Percentiles rank a stretch among this genome's conserved stretches.
Evolutionary conservation across 2,329 filamentous ascomycete genomes (phyloP).

Genomic region (Pezicula carpinea): DNA sequence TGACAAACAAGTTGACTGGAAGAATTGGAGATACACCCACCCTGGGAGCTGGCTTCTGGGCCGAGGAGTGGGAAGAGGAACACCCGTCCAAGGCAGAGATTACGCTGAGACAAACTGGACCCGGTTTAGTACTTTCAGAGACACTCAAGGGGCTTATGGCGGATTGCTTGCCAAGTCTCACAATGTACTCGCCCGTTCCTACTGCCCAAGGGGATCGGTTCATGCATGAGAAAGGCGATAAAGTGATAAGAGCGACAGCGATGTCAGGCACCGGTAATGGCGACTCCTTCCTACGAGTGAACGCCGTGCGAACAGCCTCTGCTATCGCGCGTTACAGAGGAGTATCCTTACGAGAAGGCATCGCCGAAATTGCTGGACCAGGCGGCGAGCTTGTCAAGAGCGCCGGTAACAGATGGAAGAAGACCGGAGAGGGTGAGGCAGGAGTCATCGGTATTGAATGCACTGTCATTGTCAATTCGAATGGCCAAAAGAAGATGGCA

Average conservation of each 20-base stretch:
- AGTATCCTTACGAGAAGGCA: conserved; percentile 48
- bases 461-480: conserved; percentile 39
- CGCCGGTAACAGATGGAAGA: conserved; percentile 68
- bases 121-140: conserved; percentile 35
- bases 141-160: conserved; percentile 45
- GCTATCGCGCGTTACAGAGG: conserved; percentile 62
- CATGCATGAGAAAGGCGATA: conserved; percentile 24
- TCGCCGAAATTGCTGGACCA: conserved; percentile 63
- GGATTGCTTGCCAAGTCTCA: conserved; percentile 53
- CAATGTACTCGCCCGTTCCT: conserved; percentile 26
- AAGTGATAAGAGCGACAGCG: conserved; percentile 36
- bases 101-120: conserved; percentile 18
- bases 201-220: conserved; percentile 22
- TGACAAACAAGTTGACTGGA: conserved; percentile 86
- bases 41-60: conserved; percentile 83
- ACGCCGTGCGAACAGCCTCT: conserved; percentile 66
- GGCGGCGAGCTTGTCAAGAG: conserved; percentile 70
- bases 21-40: conserved; percentile 83
- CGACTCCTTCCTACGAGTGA: conserved; percentile 74
- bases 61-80: conserved; percentile 69
- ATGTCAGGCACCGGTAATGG: conserved; percentile 83
- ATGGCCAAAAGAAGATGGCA: conserved; percentile 36
- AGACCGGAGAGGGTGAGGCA: conserved; percentile 74
- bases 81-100: conserved; percentile 26
- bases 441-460: conserved; percentile 81